Conservation (phyloP, 2,329 filamentous ascomycete species). For the Fusarium sacchari region DNA sequence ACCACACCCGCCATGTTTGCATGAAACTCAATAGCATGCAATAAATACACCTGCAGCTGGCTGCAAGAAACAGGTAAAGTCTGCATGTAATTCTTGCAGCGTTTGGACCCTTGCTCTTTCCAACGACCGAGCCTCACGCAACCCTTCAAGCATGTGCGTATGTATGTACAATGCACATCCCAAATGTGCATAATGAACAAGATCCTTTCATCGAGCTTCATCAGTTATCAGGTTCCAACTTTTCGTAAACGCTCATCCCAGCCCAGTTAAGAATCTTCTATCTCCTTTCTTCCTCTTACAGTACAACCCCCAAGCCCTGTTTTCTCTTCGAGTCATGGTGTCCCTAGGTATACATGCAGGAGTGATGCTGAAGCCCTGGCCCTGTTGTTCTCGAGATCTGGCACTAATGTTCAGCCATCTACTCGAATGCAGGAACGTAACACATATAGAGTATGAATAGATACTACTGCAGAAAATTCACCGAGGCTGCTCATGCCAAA, state of each 20-base stretch:
- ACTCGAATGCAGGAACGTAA: constrained; percentile 35
- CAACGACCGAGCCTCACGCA: constrained; percentile 17
- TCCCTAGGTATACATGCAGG: background rate
- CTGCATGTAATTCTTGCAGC: constrained; percentile 1
- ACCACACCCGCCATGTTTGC: constrained; percentile 22
- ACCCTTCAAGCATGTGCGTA: background rate
- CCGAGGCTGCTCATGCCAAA: background rate
- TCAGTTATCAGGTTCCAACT: constrained; percentile 7
- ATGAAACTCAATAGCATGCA: background rate
- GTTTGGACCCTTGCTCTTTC: background rate
- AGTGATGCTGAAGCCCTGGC: constrained; percentile 6
- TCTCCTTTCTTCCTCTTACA: background rate
- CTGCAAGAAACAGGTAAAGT: background rate
- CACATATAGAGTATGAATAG: constrained; percentile 32
- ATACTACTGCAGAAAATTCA: constrained; percentile 27
- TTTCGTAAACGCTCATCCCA: background rate
- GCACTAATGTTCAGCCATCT: constrained; percentile 15
- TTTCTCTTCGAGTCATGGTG: constrained; percentile 11
- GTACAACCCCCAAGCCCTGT: background rate
- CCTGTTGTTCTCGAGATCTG: constrained; percentile 16
- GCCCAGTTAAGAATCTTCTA: background rate
- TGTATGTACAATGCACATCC: background rate
- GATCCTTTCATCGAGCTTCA: constrained; percentile 6
- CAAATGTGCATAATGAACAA: constrained; percentile 11
- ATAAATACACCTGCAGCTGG: constrained; percentile 5